These are phyloP conservation scores for Psilocybe cyanescens DNA, from an alignment of 768 basidiomycete species.

Conservation along the genomic window DNA sequence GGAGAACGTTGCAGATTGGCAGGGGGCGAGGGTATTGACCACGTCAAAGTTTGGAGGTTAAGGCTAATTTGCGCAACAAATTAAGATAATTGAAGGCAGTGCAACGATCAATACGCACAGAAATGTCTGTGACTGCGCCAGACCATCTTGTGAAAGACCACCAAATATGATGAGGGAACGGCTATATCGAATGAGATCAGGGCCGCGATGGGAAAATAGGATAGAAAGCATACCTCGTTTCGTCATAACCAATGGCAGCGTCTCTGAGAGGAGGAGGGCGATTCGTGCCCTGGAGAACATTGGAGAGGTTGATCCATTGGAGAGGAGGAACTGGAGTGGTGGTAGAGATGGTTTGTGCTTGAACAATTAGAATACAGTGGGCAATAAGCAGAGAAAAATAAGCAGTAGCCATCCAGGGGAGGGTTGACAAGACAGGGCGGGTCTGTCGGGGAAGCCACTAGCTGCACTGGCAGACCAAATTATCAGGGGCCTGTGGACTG, in stretches of 20 bases:
- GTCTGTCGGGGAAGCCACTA: constrained; percentile 2
- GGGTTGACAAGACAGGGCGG: background rate
- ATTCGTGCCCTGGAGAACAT: constrained; percentile 54
- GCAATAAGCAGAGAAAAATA: constrained; percentile 29
- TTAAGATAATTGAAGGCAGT: constrained; percentile 11
- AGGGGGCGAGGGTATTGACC: constrained; percentile 62
- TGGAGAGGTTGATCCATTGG: constrained; percentile 77
- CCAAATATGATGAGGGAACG: constrained; percentile 74
- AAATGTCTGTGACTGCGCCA: constrained; percentile 66
- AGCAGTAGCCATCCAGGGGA: constrained; percentile 34
- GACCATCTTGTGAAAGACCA: constrained; percentile 69
- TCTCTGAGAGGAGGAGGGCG: constrained; percentile 69
- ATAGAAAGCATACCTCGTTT: constrained; percentile 36
- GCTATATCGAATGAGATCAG: constrained; percentile 41
- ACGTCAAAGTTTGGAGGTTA: constrained; percentile 60
- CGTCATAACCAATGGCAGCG: constrained; percentile 69
- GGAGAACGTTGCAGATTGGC: constrained; percentile 50
- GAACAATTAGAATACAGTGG: constrained; percentile 28
- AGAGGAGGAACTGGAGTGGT: constrained; percentile 61
- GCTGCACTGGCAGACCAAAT: constrained; percentile 1
- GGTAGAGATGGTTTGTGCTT: constrained; percentile 56
- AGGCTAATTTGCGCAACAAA: constrained; percentile 45
- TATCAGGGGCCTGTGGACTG: constrained; percentile 9
- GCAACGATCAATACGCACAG: constrained; percentile 47
- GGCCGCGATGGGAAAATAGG: constrained; percentile 7